Evolutionary conservation across 2,329 filamentous ascomycete genomes (phyloP).

Genomic region (Neurospora sp.): DNA sequence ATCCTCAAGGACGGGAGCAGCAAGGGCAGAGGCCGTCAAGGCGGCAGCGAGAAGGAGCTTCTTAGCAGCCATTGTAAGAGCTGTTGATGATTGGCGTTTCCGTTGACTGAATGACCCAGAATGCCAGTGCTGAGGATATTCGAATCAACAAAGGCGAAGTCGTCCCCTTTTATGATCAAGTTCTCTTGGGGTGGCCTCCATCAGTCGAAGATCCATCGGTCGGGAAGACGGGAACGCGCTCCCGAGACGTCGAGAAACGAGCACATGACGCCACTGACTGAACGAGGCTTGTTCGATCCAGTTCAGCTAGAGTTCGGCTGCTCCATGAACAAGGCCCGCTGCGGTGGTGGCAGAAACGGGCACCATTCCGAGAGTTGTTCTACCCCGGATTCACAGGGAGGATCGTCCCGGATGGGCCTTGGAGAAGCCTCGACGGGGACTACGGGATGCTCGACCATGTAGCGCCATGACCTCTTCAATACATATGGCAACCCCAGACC

Average conservation of each 20-base stretch:
- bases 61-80: conserved; percentile 18
- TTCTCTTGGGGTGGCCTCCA: neutral
- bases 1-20: conserved; percentile 31
- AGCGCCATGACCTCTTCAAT: neutral
- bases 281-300: neutral
- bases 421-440: neutral
- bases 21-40: conserved; percentile 27
- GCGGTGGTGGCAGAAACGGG: neutral
- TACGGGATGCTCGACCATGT: conserved; percentile 1
- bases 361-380: neutral
- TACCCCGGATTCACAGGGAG: conserved; percentile 2
- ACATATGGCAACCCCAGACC: neutral
- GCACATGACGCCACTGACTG: conserved; percentile 3
- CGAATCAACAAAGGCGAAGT: conserved; percentile 1
- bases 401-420: conserved; percentile 6
- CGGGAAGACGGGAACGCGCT: conserved; percentile 16
- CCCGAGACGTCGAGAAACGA: conserved; percentile 3
- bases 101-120: conserved; percentile 5
- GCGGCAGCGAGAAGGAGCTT: conserved; percentile 25
- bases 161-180: conserved; percentile 7
- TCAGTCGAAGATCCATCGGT: neutral
- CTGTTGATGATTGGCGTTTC: conserved; percentile 4
- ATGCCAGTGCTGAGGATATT: conserved; percentile 4
- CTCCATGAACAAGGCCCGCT: neutral
- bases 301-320: neutral